Base-by-base conservation (phyloP, 2,329 filamentous ascomycete genomes). In the Talaromyces sp. region DNA sequence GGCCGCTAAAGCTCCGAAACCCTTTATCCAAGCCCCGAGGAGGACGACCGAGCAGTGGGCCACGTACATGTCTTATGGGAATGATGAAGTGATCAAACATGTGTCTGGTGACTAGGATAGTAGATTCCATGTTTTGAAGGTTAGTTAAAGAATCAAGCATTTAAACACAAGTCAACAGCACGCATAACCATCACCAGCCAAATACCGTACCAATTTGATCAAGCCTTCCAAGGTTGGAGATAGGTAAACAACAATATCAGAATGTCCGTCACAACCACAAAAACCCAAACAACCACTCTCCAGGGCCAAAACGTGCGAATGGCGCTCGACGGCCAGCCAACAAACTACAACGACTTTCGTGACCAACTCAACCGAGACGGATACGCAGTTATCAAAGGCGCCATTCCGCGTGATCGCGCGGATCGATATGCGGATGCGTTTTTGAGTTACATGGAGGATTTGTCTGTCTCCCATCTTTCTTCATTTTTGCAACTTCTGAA, bases 351-450 rank as follows among this genome's bases (percentile, higher is more conserved):
- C 63, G 64, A 77, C 70, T 65, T 75, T 75, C 57, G 76, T 60
- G 62, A 77, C 65, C 57, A 79, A n/a, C 73, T 79, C 57, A 67
- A 73, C 62, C 66, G 66, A 36, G 65, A 77, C 53, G 77, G 76
- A 17, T 78, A 67, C 58, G 71, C 70, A 1, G 60, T 79, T 7
- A 67, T 79, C 60, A 77, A 77, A 62, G 64, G 66, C 35, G 74
- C 69, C 11, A 71, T 79, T 56, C 64, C 65, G 10, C 63, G 63
- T 0, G 75, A 77, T 57, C 64, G 68, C 0, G 75, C 75, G 3
- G 58, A 72, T n/a, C 70, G 73, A 46, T 78, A 78, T 60, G 62
- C 69, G 70, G 59, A 66, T 75, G 75, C 65, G 77, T 6, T 68
- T 74, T 54, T 28, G n/a, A 22, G n/a, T 33, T 50, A 22, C 5